A percentile compares a stretch with the other conserved stretches of the same genome.
Conservation (phyloP, 805 yeast genomes). For the Yarrowia sp. region DNA sequence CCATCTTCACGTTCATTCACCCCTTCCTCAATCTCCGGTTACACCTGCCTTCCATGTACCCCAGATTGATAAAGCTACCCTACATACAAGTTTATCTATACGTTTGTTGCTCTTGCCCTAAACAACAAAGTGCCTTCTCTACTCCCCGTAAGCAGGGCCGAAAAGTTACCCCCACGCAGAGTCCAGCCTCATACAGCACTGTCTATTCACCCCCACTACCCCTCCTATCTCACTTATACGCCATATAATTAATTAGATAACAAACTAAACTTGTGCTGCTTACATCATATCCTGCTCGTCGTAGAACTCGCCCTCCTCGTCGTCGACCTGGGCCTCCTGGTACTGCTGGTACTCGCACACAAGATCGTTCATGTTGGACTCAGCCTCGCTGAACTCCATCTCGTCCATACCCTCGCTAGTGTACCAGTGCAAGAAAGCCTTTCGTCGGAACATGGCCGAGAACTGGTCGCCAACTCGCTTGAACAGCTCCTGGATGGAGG, state of each 20-base stretch:
- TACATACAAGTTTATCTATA: too few species aligned
- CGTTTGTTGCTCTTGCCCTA: too few species aligned
- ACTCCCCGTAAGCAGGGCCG: background rate
- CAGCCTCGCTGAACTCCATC: conserved; percentile 92
- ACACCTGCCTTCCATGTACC: too few species aligned
- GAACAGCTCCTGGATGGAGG: conserved; percentile 90
- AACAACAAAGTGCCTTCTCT: too few species aligned
- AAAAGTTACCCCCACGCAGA: background rate
- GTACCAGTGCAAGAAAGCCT: conserved; percentile 96
- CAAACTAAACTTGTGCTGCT: conserved; percentile 25
- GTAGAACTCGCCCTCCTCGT: conserved; percentile 57
- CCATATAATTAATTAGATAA: conserved; percentile 36
- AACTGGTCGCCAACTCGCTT: conserved; percentile 89
- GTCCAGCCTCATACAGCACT: too few species aligned
- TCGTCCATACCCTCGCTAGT: conserved; percentile 96
- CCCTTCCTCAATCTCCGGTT: too few species aligned
- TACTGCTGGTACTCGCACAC: conserved; percentile 91
- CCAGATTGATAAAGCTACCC: too few species aligned
- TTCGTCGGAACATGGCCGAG: conserved; percentile 89
- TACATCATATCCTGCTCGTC: conserved; percentile 39
- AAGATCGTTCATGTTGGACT: conserved; percentile 86
- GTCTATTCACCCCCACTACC: too few species aligned
- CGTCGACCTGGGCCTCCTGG: conserved; percentile 80
- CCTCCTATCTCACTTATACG: conserved; percentile 2
- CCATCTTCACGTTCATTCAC: too few species aligned